A percentile compares a stretch with the other conserved stretches of the same genome.
phyloP scores from a whole-genome alignment of 2,329 filamentous ascomycete genomes.

The Paracorniculantispora psalliotae region DNA sequence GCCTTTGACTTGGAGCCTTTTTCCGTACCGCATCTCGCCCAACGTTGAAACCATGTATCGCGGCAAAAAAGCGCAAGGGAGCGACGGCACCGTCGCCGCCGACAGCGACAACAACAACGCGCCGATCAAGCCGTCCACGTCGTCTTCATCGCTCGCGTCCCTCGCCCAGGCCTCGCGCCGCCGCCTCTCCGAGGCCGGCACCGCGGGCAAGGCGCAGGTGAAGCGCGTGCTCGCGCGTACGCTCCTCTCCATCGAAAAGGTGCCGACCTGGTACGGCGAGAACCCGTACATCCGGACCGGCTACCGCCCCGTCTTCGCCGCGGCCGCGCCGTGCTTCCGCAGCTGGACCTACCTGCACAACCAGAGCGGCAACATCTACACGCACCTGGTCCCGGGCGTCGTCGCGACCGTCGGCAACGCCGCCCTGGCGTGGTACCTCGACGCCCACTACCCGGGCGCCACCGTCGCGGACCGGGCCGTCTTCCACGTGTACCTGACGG shows the following conservation, averaged over 20 bases:
- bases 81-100: background rate
- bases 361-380: constrained; percentile 30
- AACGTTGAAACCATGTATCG: constrained; percentile 4
- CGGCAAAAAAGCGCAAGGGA: background rate
- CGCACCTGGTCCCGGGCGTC: constrained; percentile 38
- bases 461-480: constrained; percentile 31
- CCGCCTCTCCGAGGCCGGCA: background rate
- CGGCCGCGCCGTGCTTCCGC: constrained; percentile 29
- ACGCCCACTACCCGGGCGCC: constrained; percentile 27
- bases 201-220: background rate
- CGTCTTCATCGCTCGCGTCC: background rate
- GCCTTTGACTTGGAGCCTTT: too few relatives aligned
- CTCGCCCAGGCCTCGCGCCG: background rate
- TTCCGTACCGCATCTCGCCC: too few relatives aligned
- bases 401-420: constrained; percentile 28
- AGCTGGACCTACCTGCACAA: constrained; percentile 37
- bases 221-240: background rate
- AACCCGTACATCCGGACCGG: constrained; percentile 37
- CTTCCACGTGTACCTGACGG: constrained; percentile 34
- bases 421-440: constrained; percentile 21
- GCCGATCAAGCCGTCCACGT: background rate
- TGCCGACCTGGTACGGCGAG: constrained; percentile 39
- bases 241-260: constrained; percentile 23
- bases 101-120: background rate
- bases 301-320: constrained; percentile 39